These are phyloP conservation scores for Leptosphaerulina australis DNA, from an alignment of 2,329 filamentous ascomycete genomes.

Conservation along the genomic window DNA sequence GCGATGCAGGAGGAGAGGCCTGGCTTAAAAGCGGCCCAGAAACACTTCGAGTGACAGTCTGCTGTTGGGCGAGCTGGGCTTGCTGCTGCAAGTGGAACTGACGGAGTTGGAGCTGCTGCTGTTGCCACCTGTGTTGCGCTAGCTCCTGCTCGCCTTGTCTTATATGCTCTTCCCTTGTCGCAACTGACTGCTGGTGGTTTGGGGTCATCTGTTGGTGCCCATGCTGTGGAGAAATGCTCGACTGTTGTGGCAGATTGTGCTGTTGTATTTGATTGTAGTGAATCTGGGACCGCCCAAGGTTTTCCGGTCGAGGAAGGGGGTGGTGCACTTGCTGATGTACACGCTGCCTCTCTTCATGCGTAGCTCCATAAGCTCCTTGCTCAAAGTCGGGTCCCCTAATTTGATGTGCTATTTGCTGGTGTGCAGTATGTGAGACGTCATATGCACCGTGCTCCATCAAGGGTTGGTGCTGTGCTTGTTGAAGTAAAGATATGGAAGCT, in stretches of 20 bases:
- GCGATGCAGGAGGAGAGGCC: conserved; percentile 13
- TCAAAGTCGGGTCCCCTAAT: background rate
- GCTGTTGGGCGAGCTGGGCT: conserved; percentile 11
- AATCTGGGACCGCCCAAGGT: conserved; percentile 13
- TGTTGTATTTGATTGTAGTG: conserved; percentile 17
- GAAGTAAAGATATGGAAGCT: conserved; percentile 7
- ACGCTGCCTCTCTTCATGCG: conserved; percentile 25
- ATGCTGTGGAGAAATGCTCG: conserved; percentile 2
- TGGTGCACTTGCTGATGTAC: conserved; percentile 18
- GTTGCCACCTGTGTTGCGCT: conserved; percentile 16
- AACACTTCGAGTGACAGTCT: conserved; percentile 21
- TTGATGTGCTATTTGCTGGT: conserved; percentile 14
- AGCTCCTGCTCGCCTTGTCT: conserved; percentile 9
- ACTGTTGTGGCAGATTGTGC: conserved; percentile 10
- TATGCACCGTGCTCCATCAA: background rate
- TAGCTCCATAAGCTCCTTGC: conserved; percentile 3
- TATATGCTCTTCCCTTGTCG: conserved; percentile 9
- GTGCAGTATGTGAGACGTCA: conserved; percentile 7
- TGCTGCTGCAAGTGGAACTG: conserved; percentile 17
- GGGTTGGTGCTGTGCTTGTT: conserved; percentile 2
- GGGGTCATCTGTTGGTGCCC: conserved; percentile 4
- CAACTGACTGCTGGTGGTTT: conserved; percentile 12
- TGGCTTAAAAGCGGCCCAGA: conserved; percentile 27
- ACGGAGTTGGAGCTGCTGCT: conserved; percentile 17
- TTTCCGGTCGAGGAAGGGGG: conserved; percentile 7